phyloP scores from a whole-genome alignment of 495 filamentous ascomycete species.

The Bombardia bombarda region DNA sequence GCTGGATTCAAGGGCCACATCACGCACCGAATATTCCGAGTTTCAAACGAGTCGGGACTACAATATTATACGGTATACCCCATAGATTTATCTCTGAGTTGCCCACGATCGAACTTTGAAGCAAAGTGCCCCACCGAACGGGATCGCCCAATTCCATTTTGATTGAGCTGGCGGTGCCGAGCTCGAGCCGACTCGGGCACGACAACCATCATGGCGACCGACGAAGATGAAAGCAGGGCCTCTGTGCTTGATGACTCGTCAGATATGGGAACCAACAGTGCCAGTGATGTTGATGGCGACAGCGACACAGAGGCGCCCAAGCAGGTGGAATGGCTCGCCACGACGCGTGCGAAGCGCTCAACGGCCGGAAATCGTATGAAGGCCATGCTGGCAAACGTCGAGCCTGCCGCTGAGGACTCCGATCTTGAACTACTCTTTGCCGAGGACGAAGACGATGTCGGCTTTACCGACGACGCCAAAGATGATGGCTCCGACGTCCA shows the following conservation, averaged over 20 bases:
- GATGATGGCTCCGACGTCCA: conserved; percentile 69
- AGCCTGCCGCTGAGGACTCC: conserved; percentile 50
- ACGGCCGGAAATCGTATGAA: conserved; percentile 84
- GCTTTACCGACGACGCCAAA: conserved; percentile 60
- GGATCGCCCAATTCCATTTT: neutral
- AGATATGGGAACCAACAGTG: conserved; percentile 9
- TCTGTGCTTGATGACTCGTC: conserved; percentile 20
- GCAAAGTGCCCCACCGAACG: no score
- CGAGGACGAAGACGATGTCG: conserved; percentile 79
- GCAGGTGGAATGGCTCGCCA: conserved; percentile 64
- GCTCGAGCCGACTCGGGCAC: neutral
- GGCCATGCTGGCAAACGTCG: conserved; percentile 66
- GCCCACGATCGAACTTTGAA: no score
- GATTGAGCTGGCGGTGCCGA: no score
- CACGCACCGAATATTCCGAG: no score
- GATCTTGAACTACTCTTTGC: conserved; percentile 76
- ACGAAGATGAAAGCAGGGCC: conserved; percentile 14
- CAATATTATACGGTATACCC: no score
- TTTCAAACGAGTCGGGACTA: no score
- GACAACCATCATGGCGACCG: conserved; percentile 17
- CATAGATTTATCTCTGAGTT: no score
- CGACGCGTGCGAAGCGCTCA: conserved; percentile 68
- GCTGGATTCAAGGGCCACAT: no score
- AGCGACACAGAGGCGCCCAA: conserved; percentile 17
- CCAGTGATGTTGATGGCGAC: conserved; percentile 13